Base-by-base conservation (phyloP, 2,329 filamentous ascomycete species). In the Davidsoniella australis region DNA sequence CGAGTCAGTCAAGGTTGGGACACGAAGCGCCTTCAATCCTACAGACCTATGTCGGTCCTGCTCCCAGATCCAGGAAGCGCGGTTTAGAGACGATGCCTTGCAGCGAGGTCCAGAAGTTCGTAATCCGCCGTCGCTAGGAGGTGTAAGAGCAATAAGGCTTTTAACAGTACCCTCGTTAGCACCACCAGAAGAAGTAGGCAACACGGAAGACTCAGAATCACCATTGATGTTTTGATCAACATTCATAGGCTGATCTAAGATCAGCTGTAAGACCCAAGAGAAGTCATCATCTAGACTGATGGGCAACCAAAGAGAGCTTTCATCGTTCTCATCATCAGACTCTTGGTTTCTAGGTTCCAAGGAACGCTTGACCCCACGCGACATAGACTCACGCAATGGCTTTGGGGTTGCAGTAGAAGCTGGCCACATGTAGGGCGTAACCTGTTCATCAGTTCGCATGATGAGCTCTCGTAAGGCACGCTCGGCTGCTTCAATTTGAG, bases 201-300 rank as follows among this genome's bases (percentile, higher is more conserved):
- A 17, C 48, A 49, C 29, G 4, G 29, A 9, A 33, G 29, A 33
- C 29, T 33, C 29, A 33, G 12, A 3, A 33, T 33, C 29, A 4
- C 29, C 29, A 33, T 38, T 24, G 23, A 41, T 26, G 36, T 51
- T 47, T 12, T 18, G 12, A 4, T 47, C 39, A 2, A 51, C 39
- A 16, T 24, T 18, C 8, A 44, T 20, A 3, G 18, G 12, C 18
- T 41, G 17, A 12, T 36, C 41, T 39, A 33, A 41, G 7, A 41
- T 18, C 10, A 49, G 42, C 4, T 41, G 48, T 8, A 45, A 44
- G 8, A 49, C 48, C 48, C 48, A 49, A 6, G 18, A 12, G 14
- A 49, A 49, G 33, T 40, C 29, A 10, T 49, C 48, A 9, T 7
- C 9, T 24, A 12, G 24, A 26, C 39, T 33, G 5, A 49, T 36